Percentiles rank a stretch among this genome's conserved stretches.
phyloP scores from a whole-genome alignment of 225 moss, liverwort and hornwort genomes.

The Marchantia polymorpha region DNA sequence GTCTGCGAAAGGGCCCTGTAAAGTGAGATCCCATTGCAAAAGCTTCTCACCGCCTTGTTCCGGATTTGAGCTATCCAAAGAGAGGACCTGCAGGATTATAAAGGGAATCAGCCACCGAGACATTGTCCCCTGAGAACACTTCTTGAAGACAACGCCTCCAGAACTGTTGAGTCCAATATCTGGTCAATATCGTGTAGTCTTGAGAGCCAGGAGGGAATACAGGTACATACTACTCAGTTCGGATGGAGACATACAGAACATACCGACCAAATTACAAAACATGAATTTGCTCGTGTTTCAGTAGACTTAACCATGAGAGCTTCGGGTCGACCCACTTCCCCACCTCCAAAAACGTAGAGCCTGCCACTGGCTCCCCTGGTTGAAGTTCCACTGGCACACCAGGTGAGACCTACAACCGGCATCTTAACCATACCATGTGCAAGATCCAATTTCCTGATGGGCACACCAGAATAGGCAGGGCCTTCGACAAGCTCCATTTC shows the following conservation, averaged over 20 bases:
- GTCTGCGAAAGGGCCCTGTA: conserved; percentile 85
- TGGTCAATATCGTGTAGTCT: not conserved
- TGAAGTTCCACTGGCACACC: conserved; percentile 69
- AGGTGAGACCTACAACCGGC: conserved; percentile 81
- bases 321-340: conserved; percentile 77
- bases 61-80: conserved; percentile 55
- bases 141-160: not conserved
- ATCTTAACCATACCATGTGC: conserved; percentile 74
- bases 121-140: not conserved
- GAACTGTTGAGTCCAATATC: not conserved
- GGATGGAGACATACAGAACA: not conserved
- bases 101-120: conserved; percentile 1
- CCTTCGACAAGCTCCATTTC: conserved; percentile 55
- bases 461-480: conserved; percentile 59
- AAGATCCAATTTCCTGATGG: conserved; percentile 62
- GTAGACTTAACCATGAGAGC: conserved; percentile 64
- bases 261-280: not conserved
- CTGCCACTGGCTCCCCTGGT: conserved; percentile 64
- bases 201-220: not conserved
- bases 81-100: conserved; percentile 51
- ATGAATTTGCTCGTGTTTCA: not conserved
- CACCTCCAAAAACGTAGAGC: conserved; percentile 88
- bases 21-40: conserved; percentile 61
- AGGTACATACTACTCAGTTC: not conserved
- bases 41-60: conserved; percentile 52